Evolutionary conservation across 2,329 filamentous ascomycete genomes (phyloP).

Genomic region (Penicillium sp.): DNA sequence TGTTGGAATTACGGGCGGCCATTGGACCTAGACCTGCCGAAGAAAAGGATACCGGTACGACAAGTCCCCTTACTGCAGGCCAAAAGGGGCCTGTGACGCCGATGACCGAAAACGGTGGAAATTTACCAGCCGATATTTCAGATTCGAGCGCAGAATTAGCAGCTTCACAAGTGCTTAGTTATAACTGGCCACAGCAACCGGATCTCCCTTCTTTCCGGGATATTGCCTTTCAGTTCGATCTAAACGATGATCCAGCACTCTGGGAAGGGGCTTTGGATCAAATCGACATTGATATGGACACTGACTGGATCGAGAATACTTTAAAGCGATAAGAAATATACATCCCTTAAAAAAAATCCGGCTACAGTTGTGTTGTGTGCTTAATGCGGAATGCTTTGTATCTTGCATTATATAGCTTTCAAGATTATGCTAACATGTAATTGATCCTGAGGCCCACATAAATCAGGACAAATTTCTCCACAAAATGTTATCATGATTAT

Average conservation of each 20-base stretch:
- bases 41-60: not conserved
- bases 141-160: not conserved
- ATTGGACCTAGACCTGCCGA: conserved; percentile 24
- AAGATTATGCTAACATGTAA: not conserved
- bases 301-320: conserved; percentile 40
- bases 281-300: conserved; percentile 44
- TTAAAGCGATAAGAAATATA: conserved; percentile 20
- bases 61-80: not conserved
- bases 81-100: conserved; percentile 14
- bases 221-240: conserved; percentile 36
- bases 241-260: conserved; percentile 39
- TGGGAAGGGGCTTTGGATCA: conserved; percentile 44
- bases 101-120: conserved; percentile 16
- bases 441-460: not conserved
- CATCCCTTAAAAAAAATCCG: too few species aligned
- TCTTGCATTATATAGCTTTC: not conserved
- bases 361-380: not conserved
- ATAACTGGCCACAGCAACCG: conserved; percentile 21
- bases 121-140: not conserved
- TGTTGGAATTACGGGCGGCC: conserved; percentile 37
- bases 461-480: not conserved
- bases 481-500: not conserved
- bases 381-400: not conserved
- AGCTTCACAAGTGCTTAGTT: conserved; percentile 1
- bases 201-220: conserved; percentile 28